Base-by-base conservation (phyloP, 495 filamentous ascomycete species). In the Neurospora intermedia region DNA sequence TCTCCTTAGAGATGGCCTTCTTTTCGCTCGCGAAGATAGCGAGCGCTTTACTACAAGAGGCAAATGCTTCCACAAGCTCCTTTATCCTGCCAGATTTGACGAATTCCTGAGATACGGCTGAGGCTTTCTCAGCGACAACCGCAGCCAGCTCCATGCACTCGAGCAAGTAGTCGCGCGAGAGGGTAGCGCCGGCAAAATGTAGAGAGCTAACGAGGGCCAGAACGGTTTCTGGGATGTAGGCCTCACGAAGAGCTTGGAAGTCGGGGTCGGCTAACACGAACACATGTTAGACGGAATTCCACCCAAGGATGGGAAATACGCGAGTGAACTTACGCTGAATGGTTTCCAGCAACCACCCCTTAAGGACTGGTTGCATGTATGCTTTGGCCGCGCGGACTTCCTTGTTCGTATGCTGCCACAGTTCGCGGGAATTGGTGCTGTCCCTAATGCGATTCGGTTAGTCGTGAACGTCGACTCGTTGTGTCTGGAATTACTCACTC, bases 211-310 rank as follows among this genome's bases (percentile, higher is more conserved):
- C 88, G 79, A 94, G 97, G n/a, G 91, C 91, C 46, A 97, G 85
- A 71, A 97, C 81, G 11, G 91, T 84, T 82, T 96, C 93, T 27
- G 94, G 94, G 41, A 98, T 83, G 81, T 94, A 96, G 6, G 87
- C 87, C 38, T 86, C 85, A 73, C 92, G 89, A 71, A 97, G 89
- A 23, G 86, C 78, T 6, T 73, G 71, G 73, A 86, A 85, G 42
- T 85, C 85, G 20, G 76, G 76, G 69, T 86, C 83, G 71, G 74
- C 81, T 83, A 42, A 18, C 5, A 42, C n/a, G 9, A 40, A 38
- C 6, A 8, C 15, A 18, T 7, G 54, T 66, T 66, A 66, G 54
- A 66, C 13, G 4, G 1, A 0, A 18, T 18, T 3, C 23, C 54
- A 18, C 35, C 20, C 20, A 11, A 59, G 2, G 8, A 16, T 40